Evolutionary conservation across 441 rosid genomes (phyloP), one percentile per base, ranked within the genome.

Genomic region (Gossypium gossypioides): DNA sequence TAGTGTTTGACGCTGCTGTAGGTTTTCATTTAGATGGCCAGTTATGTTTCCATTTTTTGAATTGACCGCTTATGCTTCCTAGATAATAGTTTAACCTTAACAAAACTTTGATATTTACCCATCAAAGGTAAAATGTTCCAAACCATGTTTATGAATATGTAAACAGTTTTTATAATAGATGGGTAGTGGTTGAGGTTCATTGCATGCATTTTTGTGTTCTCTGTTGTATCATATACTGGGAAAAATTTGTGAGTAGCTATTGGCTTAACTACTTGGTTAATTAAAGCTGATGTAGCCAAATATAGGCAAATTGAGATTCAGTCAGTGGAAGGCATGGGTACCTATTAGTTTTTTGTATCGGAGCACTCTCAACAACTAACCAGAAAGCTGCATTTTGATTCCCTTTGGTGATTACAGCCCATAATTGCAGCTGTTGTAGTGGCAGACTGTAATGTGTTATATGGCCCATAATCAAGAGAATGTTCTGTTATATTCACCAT

Each of bases 341-440:
- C 40, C 37, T 34, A 15, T 61, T 61, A 16, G n/a, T 16, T 27
- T 61, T 16, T 16, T 3, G 15, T 40, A 42, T 21, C 6, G 52
- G 18, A 63, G 32, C 19, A 19, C 69, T 42, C 32, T 64, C 19
- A 21, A 21, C 4, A 21, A 12, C 51, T 1, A 42, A 42, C 69
- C 54, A 42, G 54, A 42, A 64, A 64, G 18, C 54, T 64, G 19
- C 69, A 42, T 21, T 46, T 66, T 6, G 57, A 46, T 66, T 66
- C 29, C 6, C 42, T 24, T 24, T 52, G 40, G 70, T 52, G 37
- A 52, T 52, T 10, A 9, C 6, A 42, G 29, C 37, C 34, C 16
- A 34, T 52, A 27, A 34, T 52, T 51, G 22, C 19, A 63, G 51
- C 4, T 18, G 15, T 10, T 15, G 29, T 12, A 40, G 68, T 65